Base-by-base conservation (phyloP, 192 early-diverging fungal species). In the Coemansia sp. region DNA sequence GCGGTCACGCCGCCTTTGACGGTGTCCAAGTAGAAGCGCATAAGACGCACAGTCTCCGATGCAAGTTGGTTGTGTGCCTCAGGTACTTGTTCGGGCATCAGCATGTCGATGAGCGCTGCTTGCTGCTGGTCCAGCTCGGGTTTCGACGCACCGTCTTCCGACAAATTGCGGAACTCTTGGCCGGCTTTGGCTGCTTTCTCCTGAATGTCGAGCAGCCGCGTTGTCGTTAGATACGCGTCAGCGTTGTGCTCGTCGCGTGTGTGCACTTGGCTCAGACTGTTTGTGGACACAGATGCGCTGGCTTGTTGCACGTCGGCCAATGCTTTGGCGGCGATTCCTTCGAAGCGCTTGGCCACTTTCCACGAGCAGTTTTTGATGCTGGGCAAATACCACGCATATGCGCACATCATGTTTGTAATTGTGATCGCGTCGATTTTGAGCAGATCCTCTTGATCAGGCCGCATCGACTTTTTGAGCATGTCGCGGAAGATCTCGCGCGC, bases 391-490 rank as follows among this genome's bases (percentile, higher is more conserved):
- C 79, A 76, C 5, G 87, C 79, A 57, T 90, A 87, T 39, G 83
- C 85, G 85, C 85, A 90, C 65, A 91, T 81, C 69, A 92, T 79
- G 69, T 88, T 90, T 38, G 84, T 79, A 27, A 85, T 89, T 1
- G 91, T 90, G 29, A 83, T 56, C 5, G 75, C 65, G 61, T 90
- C 85, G 25, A 88, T 81, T 62, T 76, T 62, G 65, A 81, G 57
- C 52, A 92, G 62, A n/a, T 64, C 65, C 24, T 64, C 60, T 41
- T 56, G 71, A 38, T 58, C 83, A 45, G 65, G 64, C 25, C 69
- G 57, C 57, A 72, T 55, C 50, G 81, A 79, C 39, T 79, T 68
- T 49, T 83, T 66, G 4, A 89, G 67, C 66, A 91, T 84, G 49
- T 79, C 75, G 65, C 76, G 76, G 48, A 88, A 88, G 15, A 91